A percentile compares a stretch with the other conserved stretches of the same genome.
Evolutionary conservation across 129 eudicot species (phyloP).

Genomic region (Helichrysum umbraculigerum): DNA sequence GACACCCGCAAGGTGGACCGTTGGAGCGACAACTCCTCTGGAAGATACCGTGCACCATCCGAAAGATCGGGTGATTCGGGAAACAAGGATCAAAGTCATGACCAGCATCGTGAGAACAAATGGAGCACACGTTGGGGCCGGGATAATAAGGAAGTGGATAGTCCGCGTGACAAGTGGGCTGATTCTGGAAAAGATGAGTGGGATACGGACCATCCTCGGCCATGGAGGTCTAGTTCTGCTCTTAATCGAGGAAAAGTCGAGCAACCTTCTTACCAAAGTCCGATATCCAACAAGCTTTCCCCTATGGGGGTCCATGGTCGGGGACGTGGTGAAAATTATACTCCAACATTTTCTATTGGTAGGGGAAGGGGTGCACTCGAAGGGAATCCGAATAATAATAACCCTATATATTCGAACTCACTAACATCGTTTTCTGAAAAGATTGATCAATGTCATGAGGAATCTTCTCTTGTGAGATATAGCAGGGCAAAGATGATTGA

Average conservation of each 20-base stretch:
- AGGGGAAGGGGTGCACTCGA: conserved; percentile 55
- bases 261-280: conserved; percentile 52
- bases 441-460: conserved; percentile 50
- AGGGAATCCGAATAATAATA: conserved; percentile 42
- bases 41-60: conserved; percentile 48
- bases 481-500: conserved; percentile 77
- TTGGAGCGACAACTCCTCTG: conserved; percentile 59
- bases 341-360: conserved; percentile 54
- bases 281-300: conserved; percentile 49
- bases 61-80: conserved; percentile 71
- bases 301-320: conserved; percentile 62
- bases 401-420: conserved; percentile 31
- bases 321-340: conserved; percentile 68
- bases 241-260: conserved; percentile 67
- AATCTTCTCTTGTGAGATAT: conserved; percentile 49
- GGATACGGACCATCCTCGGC: conserved; percentile 75
- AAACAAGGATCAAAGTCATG: conserved; percentile 54
- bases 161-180: conserved; percentile 51
- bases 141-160: conserved; percentile 59
- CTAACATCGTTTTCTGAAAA: conserved; percentile 43
- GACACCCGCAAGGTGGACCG: conserved; percentile 71
- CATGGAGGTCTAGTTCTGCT: conserved; percentile 87
- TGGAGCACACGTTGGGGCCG: conserved; percentile 97
- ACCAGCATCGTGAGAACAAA: conserved; percentile 88
- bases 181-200: conserved; percentile 60